Evolutionary conservation across 2,329 filamentous ascomycete species (phyloP), one percentile per base, ranked within the genome.

Genomic region (Neurospora sp.): DNA sequence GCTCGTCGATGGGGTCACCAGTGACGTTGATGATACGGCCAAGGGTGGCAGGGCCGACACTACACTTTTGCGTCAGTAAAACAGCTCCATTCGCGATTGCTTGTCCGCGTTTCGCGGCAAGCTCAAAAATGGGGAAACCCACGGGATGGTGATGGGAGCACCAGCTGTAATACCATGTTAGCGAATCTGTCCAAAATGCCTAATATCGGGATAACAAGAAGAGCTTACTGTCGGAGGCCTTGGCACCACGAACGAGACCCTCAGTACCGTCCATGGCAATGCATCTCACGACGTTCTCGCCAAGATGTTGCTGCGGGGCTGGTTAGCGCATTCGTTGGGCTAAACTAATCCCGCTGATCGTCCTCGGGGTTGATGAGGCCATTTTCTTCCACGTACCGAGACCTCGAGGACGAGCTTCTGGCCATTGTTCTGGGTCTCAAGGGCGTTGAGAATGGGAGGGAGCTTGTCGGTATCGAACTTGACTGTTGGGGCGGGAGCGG

Each of bases 201-300:
- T 15, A 19, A 28, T 15, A 11, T 33, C 28, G 7, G 15, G 52
- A 66, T 28, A 8, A n/a, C 19, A 23, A 38, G 11, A 15, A 13
- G 38, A 68, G 73, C 74, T 72, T 70, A 76, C 74, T 97, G 85
- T 99, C 96, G 78, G 83, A 84, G 78, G 90, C 93, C 83, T 89
- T 88, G 81, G 90, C 85, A 82, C 96, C 96, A 89, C 96, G 95
- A 82, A 95, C 92, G 79, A 99, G 93, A 96, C 96, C 96, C 89
- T 98, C 96, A 82, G 95, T 99, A 96, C 93, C 96, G 86, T 99
- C 96, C 96, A 99, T 99, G 85, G 96, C 96, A 97, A 99, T 99
- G 85, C 93, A 97, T 84, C 96, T 91, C 83, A 99, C 96, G 82
- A 97, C 93, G 88, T 93, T 97, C 88, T 99, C 93, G 87, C 96